phyloP scores from a whole-genome alignment of 768 basidiomycete genomes.

The Coprinellus micaceus region DNA sequence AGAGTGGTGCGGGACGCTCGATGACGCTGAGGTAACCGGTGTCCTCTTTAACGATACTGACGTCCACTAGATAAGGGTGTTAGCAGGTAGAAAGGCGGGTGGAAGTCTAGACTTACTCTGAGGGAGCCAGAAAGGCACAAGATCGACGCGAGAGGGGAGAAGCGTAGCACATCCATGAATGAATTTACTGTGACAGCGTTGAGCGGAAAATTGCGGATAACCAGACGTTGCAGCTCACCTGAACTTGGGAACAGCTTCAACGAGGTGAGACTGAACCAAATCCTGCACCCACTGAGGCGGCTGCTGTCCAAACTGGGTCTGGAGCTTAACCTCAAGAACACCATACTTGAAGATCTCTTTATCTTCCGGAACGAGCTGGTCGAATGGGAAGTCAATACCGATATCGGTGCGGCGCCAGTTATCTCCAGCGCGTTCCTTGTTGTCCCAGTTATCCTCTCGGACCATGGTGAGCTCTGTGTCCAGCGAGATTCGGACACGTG shows the following conservation, averaged over 20 bases:
- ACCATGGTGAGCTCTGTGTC: slow-evolving; percentile 95
- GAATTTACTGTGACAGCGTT: slow-evolving; percentile 61
- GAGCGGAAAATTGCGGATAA: not conserved
- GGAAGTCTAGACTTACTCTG: slow-evolving; percentile 57
- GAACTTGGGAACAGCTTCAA: slow-evolving; percentile 98
- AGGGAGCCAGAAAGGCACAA: slow-evolving; percentile 98
- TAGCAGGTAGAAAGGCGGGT: slow-evolving; percentile 1
- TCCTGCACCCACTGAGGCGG: slow-evolving; percentile 96
- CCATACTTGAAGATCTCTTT: slow-evolving; percentile 97
- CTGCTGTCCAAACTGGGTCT: slow-evolving; percentile 93
- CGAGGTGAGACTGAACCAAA: slow-evolving; percentile 91
- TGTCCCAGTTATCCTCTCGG: slow-evolving; percentile 97
- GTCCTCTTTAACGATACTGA: slow-evolving; percentile 90
- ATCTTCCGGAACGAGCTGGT: slow-evolving; percentile 68
- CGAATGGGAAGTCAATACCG: slow-evolving; percentile 89
- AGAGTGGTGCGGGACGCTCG: slow-evolving; percentile 83
- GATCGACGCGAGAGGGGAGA: slow-evolving; percentile 86
- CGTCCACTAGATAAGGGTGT: slow-evolving; percentile 63
- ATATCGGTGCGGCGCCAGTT: slow-evolving; percentile 97
- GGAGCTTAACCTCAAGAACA: slow-evolving; percentile 94
- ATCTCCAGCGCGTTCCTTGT: slow-evolving; percentile 62
- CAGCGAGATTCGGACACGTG: slow-evolving; percentile 96
- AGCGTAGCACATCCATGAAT: slow-evolving; percentile 96
- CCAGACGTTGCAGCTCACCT: slow-evolving; percentile 43
- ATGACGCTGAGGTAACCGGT: slow-evolving; percentile 70